Conservation (phyloP, 352 stramenopile genomes). For the Phytophthora parvispora region DNA sequence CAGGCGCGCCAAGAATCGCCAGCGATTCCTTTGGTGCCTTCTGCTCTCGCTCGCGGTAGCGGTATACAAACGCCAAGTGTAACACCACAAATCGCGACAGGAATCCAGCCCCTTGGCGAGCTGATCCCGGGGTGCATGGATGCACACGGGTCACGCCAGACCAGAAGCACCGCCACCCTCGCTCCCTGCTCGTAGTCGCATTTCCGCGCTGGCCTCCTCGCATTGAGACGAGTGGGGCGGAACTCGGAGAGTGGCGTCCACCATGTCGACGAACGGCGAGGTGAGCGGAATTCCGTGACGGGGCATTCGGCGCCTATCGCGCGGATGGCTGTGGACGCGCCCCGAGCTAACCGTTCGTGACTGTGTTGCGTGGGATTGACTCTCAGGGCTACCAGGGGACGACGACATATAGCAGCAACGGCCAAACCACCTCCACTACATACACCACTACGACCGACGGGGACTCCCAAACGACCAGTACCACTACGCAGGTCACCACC, state of each 20-base stretch:
- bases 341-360: conserved; percentile 12
- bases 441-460: conserved; percentile 24
- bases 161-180: conserved; percentile 18
- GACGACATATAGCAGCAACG: conserved; percentile 28
- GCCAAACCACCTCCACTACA: conserved; percentile 25
- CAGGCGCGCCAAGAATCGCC: neutral
- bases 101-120: conserved; percentile 8
- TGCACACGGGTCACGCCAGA: conserved; percentile 17
- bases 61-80: conserved; percentile 27
- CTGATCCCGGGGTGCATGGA: conserved; percentile 25
- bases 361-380: neutral
- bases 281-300: conserved; percentile 16
- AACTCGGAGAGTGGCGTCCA: neutral
- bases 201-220: conserved; percentile 20
- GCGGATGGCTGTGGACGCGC: neutral
- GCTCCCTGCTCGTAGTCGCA: conserved; percentile 4
- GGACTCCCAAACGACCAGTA: conserved; percentile 20
- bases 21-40: neutral
- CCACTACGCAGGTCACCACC: conserved; percentile 16
- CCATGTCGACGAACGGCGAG: conserved; percentile 23
- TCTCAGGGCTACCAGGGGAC: conserved; percentile 12
- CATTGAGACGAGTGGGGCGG: neutral
- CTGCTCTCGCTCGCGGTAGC: neutral
- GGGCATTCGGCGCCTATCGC: neutral
- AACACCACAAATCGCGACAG: neutral